A percentile compares a stretch with the other conserved stretches of the same genome.
Conservation (phyloP, 805 yeast species). For the Cyberlindnera mrakii region DNA sequence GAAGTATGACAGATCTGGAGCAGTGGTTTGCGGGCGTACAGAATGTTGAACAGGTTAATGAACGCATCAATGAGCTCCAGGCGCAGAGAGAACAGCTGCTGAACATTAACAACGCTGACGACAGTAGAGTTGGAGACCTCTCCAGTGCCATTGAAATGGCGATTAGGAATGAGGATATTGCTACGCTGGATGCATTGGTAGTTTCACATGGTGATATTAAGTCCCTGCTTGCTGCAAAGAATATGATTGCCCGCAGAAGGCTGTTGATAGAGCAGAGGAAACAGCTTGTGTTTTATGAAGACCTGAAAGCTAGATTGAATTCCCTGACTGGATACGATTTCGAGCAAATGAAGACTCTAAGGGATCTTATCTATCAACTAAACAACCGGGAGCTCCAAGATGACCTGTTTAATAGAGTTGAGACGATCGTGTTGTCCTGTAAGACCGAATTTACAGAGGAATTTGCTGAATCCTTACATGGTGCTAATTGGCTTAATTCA, state of each 20-base stretch:
- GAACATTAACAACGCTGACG: constrained; percentile 1
- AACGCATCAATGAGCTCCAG: constrained; percentile 9
- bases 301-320: constrained; percentile 4
- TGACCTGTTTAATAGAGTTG: constrained; percentile 2
- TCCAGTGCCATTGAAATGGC: constrained; percentile 10
- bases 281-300: constrained; percentile 4
- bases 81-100: constrained; percentile 3
- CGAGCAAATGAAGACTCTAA: constrained; percentile 6
- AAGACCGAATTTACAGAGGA: constrained; percentile 5
- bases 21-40: constrained; percentile 1
- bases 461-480: constrained; percentile 8
- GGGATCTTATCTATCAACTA: constrained; percentile 1
- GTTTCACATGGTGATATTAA: constrained; percentile 14
- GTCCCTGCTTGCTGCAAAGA: constrained; percentile 12
- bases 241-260: constrained; percentile 8
- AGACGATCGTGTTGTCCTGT: constrained; percentile 6
- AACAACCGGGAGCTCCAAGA: background rate
- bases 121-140: constrained; percentile 12
- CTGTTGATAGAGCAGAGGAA: constrained; percentile 1
- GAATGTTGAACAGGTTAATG: constrained; percentile 7
- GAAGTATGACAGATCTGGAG: background rate
- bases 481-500: constrained; percentile 16
- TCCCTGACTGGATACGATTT: constrained; percentile 10
- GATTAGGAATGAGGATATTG: constrained; percentile 11
- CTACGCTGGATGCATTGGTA: constrained; percentile 20